Percentiles rank a stretch among this genome's conserved stretches.
These are phyloP conservation scores for Botryotinia globosa DNA, from an alignment of 2,329 filamentous ascomycete genomes.

Conservation along the genomic window DNA sequence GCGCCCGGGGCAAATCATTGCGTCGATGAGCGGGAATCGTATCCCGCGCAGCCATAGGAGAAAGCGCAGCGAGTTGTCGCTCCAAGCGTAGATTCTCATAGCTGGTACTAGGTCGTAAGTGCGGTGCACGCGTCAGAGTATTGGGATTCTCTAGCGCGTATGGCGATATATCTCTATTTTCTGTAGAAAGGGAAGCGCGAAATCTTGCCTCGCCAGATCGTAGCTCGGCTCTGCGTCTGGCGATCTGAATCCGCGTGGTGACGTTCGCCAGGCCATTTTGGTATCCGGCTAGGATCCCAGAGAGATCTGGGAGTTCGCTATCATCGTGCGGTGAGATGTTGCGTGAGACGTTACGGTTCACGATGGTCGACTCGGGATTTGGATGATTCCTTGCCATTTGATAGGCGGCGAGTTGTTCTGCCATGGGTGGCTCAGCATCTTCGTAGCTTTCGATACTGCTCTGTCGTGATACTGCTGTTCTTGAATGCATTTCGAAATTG, in stretches of 20 bases:
- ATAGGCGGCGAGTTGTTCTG: not conserved
- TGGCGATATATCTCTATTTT: not conserved
- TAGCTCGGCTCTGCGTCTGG: not conserved
- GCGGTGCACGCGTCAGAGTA: not conserved
- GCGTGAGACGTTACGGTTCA: not conserved
- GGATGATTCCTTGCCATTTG: not conserved
- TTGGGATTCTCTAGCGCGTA: not conserved
- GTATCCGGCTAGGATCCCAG: not conserved
- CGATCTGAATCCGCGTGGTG: not conserved
- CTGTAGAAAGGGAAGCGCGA: rapidly evolving
- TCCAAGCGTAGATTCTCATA: not conserved
- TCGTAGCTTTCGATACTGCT: not conserved
- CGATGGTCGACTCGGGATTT: not conserved
- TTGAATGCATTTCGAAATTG: not conserved
- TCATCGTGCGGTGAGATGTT: not conserved
- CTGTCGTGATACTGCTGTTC: not conserved
- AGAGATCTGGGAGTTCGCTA: not conserved
- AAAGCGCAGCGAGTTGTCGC: not conserved
- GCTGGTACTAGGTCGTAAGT: not conserved
- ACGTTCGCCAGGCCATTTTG: not conserved
- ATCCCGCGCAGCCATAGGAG: not conserved
- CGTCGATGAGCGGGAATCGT: not conserved
- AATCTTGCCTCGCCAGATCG: not conserved
- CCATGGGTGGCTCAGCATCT: not conserved
- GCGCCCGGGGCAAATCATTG: not conserved